phyloP scores from a whole-genome alignment of 2,329 filamentous ascomycete species.

The Stagonosporopsis cucurbitacearum region DNA sequence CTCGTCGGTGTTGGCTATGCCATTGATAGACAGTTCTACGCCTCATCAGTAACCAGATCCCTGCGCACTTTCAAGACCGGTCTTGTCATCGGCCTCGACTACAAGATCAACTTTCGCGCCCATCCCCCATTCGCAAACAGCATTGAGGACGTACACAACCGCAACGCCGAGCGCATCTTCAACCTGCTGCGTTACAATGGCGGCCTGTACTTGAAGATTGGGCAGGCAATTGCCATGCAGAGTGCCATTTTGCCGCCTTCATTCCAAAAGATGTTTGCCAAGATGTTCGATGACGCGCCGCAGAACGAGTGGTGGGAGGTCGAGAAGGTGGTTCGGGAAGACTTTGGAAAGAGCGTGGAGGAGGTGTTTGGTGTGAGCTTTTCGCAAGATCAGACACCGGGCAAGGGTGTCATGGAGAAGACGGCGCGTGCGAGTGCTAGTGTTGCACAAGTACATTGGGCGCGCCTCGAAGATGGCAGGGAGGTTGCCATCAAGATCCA shows the following conservation, averaged over 20 bases:
- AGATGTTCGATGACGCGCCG: constrained; percentile 97
- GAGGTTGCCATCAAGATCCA: constrained; percentile 97
- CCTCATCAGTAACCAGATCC: constrained; percentile 78
- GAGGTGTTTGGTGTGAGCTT: constrained; percentile 94
- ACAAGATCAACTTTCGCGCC: constrained; percentile 93
- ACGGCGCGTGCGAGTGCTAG: constrained; percentile 81
- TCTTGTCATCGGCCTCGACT: constrained; percentile 83
- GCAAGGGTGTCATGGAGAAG: constrained; percentile 71
- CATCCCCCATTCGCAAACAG: constrained; percentile 76
- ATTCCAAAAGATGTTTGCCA: constrained; percentile 93
- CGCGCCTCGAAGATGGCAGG: constrained; percentile 79
- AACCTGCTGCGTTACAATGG: constrained; percentile 84
- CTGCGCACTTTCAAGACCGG: constrained; percentile 82
- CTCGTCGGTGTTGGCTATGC: constrained; percentile 69
- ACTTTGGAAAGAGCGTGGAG: constrained; percentile 83
- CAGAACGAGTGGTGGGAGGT: constrained; percentile 89
- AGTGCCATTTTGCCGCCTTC: constrained; percentile 90
- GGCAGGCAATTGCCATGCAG: constrained; percentile 98
- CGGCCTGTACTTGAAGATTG: constrained; percentile 95
- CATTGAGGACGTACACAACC: constrained; percentile 77
- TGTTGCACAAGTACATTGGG: constrained; percentile 98
- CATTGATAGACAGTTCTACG: constrained; percentile 77
- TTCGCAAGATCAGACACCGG: constrained; percentile 60
- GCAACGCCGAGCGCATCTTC: constrained; percentile 84
- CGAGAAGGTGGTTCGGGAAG: constrained; percentile 82